Evolutionary conservation across 371 early-diverging fungal species (phyloP), one percentile per base, ranked within the genome.

Genomic region (Circinella minor): DNA sequence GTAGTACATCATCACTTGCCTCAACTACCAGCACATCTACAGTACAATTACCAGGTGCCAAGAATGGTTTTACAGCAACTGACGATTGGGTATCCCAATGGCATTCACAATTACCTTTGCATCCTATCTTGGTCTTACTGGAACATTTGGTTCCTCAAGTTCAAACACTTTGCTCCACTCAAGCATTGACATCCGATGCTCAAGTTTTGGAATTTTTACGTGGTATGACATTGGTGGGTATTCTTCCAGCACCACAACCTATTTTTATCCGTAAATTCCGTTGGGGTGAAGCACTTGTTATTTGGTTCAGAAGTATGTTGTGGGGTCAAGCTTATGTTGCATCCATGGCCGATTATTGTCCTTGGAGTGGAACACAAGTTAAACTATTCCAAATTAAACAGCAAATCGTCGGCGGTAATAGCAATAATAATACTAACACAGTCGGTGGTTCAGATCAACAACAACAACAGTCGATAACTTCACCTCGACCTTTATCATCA

Each of bases 311-410:
- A 15, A 87, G 88, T 68, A 79, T 91, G 75, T 70, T 91, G 57
- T 89, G 90, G 91, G 89, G 90, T 36, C 86, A 88, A 66, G 81
- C 87, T 0, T 91, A 91, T 68, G 75, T 88, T 11, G 75, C 86
- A 0, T 83, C 86, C 7, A 76, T 86, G 59, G 77, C 81, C 14
- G 74, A 81, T 27, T 80, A 83, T 55, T 88, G 90, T 18, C 79
- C 90, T 15, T 91, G 89, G 88, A 90, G 89, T 69, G 85, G 86
- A 57, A 91, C 90, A 3, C 77, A 81, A 14, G 82, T 89, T 43
- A 84, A 83, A 55, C 66, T 91, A 15, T 91, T 91, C 73, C 82
- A 85, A 55, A 82, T 88, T 61, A 86, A 85, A 46, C 82, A 84
- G 18, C 66, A 76, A 69, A 8, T 54, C 11, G 57, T 57, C 27